Evolutionary conservation across 2,329 filamentous ascomycete species (phyloP), one percentile per base, ranked within the genome.

Genomic region (Trichoderma arundinaceum): DNA sequence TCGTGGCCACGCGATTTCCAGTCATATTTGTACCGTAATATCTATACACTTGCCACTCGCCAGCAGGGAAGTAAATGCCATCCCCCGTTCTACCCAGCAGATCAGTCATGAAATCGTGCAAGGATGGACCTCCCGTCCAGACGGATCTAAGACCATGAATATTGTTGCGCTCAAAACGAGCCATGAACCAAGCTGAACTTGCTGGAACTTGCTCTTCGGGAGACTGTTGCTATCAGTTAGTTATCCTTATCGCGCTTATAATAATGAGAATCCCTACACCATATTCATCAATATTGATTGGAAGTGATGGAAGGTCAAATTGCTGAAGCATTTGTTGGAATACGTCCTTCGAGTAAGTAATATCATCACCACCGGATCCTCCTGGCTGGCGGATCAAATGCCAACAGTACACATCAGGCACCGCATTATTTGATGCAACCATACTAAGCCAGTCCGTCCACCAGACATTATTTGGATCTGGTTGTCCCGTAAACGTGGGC

Each of bases 11-110:
- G 7, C 54, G 44, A 22, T 65, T 61, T 49, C 63, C 63, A 15
- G 63, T 65, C 63, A 65, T 62, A 7, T 65, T 60, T 5, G 54
- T 62, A 5, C 56, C 63, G 19, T 65, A 65, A 35, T 65, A 65
- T 17, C 41, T 44, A 10, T 65, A 65, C n/a, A 65, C 63, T 35
- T 64, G 61, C 61, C 61, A 64, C 35, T 64, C 61, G 2, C 61
- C 61, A 3, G 61, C 61, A 12, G 61, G 61, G 22, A 64, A 64
- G 41, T 64, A 64, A 13, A 46, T 41, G 1, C 54, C 48, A 2
- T 38, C 48, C 2, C 48, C 63, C 1, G 63, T 60, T 19, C 33
- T 65, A 1, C 56, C 63, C 15, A 61, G 1, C 3, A 46, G 38
- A 32, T 65, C 46, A 9, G 56, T 61, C 61, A 64, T 64, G 17